These are phyloP conservation scores for Globisporangium canariense DNA, from an alignment of 352 stramenopile genomes.

Conservation along the genomic window DNA sequence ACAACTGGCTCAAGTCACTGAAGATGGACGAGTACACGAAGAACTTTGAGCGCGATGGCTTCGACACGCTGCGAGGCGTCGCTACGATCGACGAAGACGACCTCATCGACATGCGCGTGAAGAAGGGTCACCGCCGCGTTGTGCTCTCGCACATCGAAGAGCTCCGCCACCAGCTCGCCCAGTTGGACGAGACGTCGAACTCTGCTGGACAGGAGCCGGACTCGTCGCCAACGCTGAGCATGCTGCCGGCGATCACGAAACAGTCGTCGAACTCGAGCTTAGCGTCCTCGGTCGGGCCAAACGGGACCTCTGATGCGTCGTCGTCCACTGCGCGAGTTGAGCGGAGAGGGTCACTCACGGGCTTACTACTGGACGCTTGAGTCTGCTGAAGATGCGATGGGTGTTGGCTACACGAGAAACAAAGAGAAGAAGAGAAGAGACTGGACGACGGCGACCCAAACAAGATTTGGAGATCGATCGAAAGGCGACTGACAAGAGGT, in stretches of 20 bases:
- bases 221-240: slow-evolving; percentile 71
- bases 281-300: slow-evolving; percentile 19
- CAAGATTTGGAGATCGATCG: neutral
- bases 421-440: neutral
- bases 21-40: slow-evolving; percentile 88
- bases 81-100: slow-evolving; percentile 87
- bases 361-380: slow-evolving; percentile 14
- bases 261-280: slow-evolving; percentile 38
- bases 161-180: slow-evolving; percentile 57
- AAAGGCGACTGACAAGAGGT: neutral
- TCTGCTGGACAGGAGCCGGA: slow-evolving; percentile 58
- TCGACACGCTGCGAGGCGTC: slow-evolving; percentile 81
- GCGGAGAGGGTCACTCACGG: slow-evolving; percentile 46
- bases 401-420: slow-evolving; percentile 8
- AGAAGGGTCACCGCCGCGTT: slow-evolving; percentile 85
- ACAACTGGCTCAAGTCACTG: slow-evolving; percentile 82
- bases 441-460: neutral
- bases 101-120: slow-evolving; percentile 86
- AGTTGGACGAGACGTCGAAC: slow-evolving; percentile 60
- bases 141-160: slow-evolving; percentile 86
- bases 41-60: slow-evolving; percentile 87
- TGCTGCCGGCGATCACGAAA: slow-evolving; percentile 64
- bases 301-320: slow-evolving; percentile 14
- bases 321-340: slow-evolving; percentile 32
- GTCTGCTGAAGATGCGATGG: neutral